phyloP scores from a whole-genome alignment of 306 rosid genomes.

The Cotoneaster glaucophyllus region DNA sequence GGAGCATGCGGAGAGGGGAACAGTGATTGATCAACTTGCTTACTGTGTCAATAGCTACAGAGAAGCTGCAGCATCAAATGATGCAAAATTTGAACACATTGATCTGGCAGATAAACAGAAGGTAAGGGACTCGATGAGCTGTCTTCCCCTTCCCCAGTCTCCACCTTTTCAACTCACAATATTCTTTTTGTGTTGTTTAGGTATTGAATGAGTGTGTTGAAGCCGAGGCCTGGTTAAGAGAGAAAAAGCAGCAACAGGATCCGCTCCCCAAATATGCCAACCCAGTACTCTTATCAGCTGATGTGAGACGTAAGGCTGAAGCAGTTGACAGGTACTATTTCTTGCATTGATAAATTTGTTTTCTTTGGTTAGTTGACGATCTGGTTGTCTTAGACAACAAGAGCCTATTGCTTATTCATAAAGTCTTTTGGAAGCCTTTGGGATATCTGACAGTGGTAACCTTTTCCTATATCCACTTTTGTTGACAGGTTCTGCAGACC shows the following conservation, averaged over 20 bases:
- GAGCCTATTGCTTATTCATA: too few species aligned
- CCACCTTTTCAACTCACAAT: not conserved
- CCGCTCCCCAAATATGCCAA: constrained; percentile 65
- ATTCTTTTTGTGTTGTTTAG: constrained; percentile 22
- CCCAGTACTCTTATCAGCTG: constrained; percentile 70
- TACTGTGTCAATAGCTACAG: constrained; percentile 66
- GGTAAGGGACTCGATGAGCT: constrained; percentile 24
- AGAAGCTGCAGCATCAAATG: constrained; percentile 67
- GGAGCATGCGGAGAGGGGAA: constrained; percentile 64
- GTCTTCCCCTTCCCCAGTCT: not conserved
- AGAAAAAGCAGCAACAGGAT: constrained; percentile 70
- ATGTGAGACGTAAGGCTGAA: constrained; percentile 78
- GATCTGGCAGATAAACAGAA: constrained; percentile 73
- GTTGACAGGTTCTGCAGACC: constrained; percentile 69
- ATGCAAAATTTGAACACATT: constrained; percentile 81
- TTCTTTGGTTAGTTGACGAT: not conserved
- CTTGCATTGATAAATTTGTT: not conserved
- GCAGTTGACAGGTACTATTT: constrained; percentile 62
- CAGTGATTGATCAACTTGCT: constrained; percentile 51
- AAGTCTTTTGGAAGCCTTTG: too few species aligned
- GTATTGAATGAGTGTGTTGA: constrained; percentile 73
- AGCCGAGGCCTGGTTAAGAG: constrained; percentile 88
- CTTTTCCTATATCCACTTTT: not conserved
- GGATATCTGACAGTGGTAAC: not conserved
- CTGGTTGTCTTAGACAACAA: not conserved